Evolutionary conservation across 2,329 filamentous ascomycete genomes (phyloP).

Genomic region (Hypoxylon sp.): DNA sequence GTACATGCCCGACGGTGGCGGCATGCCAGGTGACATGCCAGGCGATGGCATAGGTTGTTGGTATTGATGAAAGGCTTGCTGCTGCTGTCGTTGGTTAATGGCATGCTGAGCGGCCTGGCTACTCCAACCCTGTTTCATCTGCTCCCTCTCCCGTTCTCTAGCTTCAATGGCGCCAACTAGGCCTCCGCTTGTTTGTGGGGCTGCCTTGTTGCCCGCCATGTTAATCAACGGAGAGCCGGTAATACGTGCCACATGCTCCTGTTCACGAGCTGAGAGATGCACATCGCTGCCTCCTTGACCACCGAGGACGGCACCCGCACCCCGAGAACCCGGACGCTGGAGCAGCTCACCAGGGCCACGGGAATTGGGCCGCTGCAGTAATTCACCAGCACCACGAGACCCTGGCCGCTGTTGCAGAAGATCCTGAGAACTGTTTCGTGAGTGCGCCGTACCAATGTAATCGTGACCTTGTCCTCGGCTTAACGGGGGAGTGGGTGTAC

Average conservation of each 20-base stretch:
- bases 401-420: slow-evolving; percentile 44
- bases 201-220: slow-evolving; percentile 63
- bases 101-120: slow-evolving; percentile 77
- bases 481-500: slow-evolving; percentile 55
- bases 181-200: slow-evolving; percentile 61
- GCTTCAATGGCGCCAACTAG: slow-evolving; percentile 82
- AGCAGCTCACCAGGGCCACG: slow-evolving; percentile 61
- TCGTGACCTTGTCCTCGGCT: slow-evolving; percentile 54
- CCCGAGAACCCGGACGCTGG: slow-evolving; percentile 61
- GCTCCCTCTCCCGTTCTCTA: slow-evolving; percentile 79
- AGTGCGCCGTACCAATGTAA: slow-evolving; percentile 51
- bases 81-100: slow-evolving; percentile 73
- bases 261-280: slow-evolving; percentile 83
- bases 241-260: slow-evolving; percentile 85
- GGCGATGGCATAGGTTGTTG: slow-evolving; percentile 42
- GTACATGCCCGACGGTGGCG: slow-evolving; percentile 46
- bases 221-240: slow-evolving; percentile 81
- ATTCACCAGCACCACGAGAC: slow-evolving; percentile 51
- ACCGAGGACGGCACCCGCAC: slow-evolving; percentile 59
- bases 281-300: slow-evolving; percentile 57
- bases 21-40: slow-evolving; percentile 38
- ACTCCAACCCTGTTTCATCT: slow-evolving; percentile 73
- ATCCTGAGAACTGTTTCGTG: slow-evolving; percentile 57
- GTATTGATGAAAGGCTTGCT: slow-evolving; percentile 51
- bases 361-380: slow-evolving; percentile 64